phyloP scores from a whole-genome alignment of 1,139 yeast genomes.

The Geotrichum phurueaensis region DNA sequence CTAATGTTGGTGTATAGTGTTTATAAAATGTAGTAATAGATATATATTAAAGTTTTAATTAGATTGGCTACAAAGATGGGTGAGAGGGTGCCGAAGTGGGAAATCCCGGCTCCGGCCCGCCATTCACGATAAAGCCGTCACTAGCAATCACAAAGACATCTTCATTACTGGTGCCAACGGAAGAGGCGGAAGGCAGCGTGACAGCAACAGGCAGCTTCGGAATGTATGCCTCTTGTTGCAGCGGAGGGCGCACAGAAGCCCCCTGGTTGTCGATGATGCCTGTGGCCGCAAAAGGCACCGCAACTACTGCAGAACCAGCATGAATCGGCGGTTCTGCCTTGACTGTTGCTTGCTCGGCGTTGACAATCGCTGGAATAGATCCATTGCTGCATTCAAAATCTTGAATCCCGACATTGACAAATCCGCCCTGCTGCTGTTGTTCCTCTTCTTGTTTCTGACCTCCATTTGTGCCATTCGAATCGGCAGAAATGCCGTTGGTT shows the following conservation, averaged over 20 bases:
- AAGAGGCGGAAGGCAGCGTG: not conserved
- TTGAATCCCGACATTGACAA: not conserved
- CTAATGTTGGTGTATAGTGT: not conserved
- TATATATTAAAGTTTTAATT: not conserved
- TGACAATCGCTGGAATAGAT: not conserved
- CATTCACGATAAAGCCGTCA: not conserved
- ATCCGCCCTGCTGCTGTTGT: not conserved
- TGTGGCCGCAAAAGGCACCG: not conserved
- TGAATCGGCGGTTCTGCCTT: not conserved
- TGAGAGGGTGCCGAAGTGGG: not conserved
- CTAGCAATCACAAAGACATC: not conserved
- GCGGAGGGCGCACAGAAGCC: not conserved
- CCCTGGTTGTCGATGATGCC: not conserved
- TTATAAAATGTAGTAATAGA: not conserved
- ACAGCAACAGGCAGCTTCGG: not conserved
- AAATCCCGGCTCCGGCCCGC: not conserved
- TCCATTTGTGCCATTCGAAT: not conserved
- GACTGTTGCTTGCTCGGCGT: not conserved
- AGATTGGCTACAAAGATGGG: not conserved
- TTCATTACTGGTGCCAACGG: not conserved
- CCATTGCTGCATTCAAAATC: not conserved
- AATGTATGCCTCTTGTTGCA: not conserved
- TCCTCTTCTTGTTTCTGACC: not conserved
- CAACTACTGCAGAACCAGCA: not conserved
- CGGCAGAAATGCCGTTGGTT: not conserved